These are phyloP conservation scores for Fraxinus baroniana DNA, from an alignment of 305 asterid species.

Conservation along the genomic window DNA sequence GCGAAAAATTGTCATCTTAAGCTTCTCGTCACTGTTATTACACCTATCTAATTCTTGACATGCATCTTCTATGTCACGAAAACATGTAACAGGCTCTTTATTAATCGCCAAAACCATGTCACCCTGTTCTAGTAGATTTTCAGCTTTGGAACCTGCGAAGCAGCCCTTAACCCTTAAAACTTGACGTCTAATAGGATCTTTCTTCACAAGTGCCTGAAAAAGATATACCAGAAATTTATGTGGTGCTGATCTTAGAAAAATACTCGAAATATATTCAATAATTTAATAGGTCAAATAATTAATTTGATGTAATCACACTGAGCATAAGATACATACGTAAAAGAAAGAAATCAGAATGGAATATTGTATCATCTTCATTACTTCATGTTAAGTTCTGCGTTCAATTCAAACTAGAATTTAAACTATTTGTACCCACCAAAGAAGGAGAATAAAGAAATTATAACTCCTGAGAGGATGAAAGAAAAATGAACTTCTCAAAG, in stretches of 20 bases:
- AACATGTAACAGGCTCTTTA: constrained; percentile 88
- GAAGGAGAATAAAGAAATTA: background rate
- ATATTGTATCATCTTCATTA: background rate
- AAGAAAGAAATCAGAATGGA: background rate
- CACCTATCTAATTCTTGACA: constrained; percentile 67
- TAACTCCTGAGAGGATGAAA: constrained; percentile 16
- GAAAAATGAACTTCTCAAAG: constrained; percentile 17
- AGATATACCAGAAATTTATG: constrained; percentile 21
- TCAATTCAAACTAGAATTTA: background rate
- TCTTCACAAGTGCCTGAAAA: constrained; percentile 78
- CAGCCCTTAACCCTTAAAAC: constrained; percentile 94
- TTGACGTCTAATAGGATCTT: constrained; percentile 89
- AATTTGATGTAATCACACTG: background rate
- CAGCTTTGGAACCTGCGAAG: constrained; percentile 89
- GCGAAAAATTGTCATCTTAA: constrained; percentile 80
- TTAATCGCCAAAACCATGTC: constrained; percentile 96
- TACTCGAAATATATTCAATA: background rate
- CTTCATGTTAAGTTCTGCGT: background rate
- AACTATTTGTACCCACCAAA: background rate
- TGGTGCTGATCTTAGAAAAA: background rate
- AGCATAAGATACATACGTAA: background rate
- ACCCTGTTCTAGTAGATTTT: constrained; percentile 77
- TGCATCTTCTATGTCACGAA: constrained; percentile 80
- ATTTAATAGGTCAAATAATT: background rate
- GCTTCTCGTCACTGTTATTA: constrained; percentile 50